A percentile compares a stretch with the other conserved stretches of the same genome.
Evolutionary conservation across 495 filamentous ascomycete genomes (phyloP).

Genomic region (Neurospora sp.): DNA sequence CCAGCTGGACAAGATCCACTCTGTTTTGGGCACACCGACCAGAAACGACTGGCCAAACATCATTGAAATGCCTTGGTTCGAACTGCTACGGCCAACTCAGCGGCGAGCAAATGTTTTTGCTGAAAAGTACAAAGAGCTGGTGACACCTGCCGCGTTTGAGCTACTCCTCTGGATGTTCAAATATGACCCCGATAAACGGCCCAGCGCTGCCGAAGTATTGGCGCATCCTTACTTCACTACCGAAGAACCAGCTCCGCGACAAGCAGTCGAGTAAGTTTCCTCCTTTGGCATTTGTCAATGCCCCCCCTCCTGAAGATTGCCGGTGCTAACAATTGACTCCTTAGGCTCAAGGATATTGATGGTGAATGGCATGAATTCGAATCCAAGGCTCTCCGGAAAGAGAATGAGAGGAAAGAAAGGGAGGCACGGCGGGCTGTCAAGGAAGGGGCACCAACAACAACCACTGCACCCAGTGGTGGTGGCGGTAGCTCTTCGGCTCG

Average conservation of each 20-base stretch:
- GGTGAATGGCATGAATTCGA: slow-evolving; percentile 99
- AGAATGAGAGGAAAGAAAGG: slow-evolving; percentile 69
- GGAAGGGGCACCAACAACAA: slow-evolving; percentile 29
- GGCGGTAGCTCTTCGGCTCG: slow-evolving; percentile 28
- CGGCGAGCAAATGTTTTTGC: slow-evolving; percentile 69
- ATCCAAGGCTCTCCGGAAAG: slow-evolving; percentile 86
- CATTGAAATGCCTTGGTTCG: slow-evolving; percentile 91
- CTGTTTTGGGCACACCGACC: slow-evolving; percentile 83
- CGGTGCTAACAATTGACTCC: slow-evolving; percentile 9
- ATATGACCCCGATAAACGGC: slow-evolving; percentile 79
- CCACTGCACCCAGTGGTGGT: slow-evolving; percentile 29
- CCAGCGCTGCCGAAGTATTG: slow-evolving; percentile 75
- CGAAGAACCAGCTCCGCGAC: slow-evolving; percentile 69
- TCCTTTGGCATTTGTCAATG: neutral
- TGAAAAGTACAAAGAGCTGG: slow-evolving; percentile 63
- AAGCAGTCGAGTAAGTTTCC: slow-evolving; percentile 68
- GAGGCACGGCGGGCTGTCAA: slow-evolving; percentile 51
- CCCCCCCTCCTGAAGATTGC: neutral
- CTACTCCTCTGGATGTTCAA: slow-evolving; percentile 71
- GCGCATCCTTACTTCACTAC: slow-evolving; percentile 80
- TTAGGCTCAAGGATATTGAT: slow-evolving; percentile 67
- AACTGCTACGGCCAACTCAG: slow-evolving; percentile 70
- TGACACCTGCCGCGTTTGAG: slow-evolving; percentile 73
- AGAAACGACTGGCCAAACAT: slow-evolving; percentile 76
- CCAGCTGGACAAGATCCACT: slow-evolving; percentile 92